Conservation (phyloP, 345 rosid species). For the Eucalyptus camaldulensis region DNA sequence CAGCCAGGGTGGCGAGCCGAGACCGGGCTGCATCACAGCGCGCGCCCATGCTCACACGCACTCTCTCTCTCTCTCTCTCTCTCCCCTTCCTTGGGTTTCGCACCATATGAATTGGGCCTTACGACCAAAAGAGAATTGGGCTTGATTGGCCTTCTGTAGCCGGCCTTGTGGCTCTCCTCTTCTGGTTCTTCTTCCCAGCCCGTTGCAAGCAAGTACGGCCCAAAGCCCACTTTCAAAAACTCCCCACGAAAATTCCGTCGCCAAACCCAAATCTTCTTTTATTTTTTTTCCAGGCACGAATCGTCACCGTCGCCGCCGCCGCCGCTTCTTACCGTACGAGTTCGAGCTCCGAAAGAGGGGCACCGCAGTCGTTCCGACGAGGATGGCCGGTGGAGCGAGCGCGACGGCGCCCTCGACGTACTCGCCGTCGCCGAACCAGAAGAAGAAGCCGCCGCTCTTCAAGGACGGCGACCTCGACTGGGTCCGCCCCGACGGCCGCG, state of each 20-base stretch:
- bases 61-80: no score
- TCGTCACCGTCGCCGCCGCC: neutral
- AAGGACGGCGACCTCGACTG: constrained; percentile 53
- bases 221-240: neutral
- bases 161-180: neutral
- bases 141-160: neutral
- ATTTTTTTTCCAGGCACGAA: neutral
- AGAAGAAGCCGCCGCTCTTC: constrained; percentile 29
- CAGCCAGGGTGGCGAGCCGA: neutral
- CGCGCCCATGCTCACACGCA: neutral
- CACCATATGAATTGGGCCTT: neutral
- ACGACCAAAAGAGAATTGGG: neutral
- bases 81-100: neutral
- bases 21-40: neutral
- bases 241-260: neutral
- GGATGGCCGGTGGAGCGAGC: constrained; percentile 46
- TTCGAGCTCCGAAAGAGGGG: neutral
- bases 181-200: neutral
- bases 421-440: constrained; percentile 35
- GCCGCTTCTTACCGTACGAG: neutral
- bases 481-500: constrained; percentile 90
- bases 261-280: neutral
- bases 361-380: neutral
- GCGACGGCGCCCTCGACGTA: constrained; percentile 45
- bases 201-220: neutral